Base-by-base conservation (phyloP, 2,329 filamentous ascomycete species). In the Phaeosphaeriaceae sp. region DNA sequence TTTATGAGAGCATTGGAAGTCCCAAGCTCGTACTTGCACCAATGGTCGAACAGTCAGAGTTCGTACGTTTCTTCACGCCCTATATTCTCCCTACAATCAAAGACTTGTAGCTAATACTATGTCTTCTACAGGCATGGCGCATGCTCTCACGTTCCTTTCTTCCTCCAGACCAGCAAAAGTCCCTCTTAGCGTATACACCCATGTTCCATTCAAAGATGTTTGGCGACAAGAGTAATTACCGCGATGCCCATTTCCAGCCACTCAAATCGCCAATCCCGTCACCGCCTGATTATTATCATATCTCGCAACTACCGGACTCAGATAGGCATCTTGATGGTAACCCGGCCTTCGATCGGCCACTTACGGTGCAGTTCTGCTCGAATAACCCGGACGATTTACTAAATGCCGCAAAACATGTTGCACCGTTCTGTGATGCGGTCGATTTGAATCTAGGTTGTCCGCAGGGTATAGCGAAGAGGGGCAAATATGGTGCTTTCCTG, bases 11-110 rank as follows among this genome's bases (percentile, higher is more conserved):
- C 69, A 88, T 99, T 54, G 94, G 94, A 17, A 92, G 88, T 52
- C 94, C 94, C 2, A 96, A 90, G 75, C 87, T 89, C 59, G 85
- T 99, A 23, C 83, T 99, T 46, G 94, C 94, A 28, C 94, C 94
- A 29, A 99, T 99, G 94, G 94, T 99, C 17, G 93, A 99, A 69
- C 90, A 97, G 74, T 97, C 92, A 26, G 94, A 99, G 79, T 97
- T 97, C 78, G 92, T 96, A 79, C 59, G 87, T 67, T 79, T 54
- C 49, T 42, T 55, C 44, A 35, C 12, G 17, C 37, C 37, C 34
- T 39, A 40, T 38, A 17, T 26, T 23, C 8, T n/a, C 23, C 20
- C 11, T 13, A 18, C 23, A 9, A 13, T 2, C 2, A 15, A 30
- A 23, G 34, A 12, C 42, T 35, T 20, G 16, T 3, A 21, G 46